These are phyloP conservation scores for Tricholoma sp. DNA, from an alignment of 768 basidiomycete species.

Conservation along the genomic window DNA sequence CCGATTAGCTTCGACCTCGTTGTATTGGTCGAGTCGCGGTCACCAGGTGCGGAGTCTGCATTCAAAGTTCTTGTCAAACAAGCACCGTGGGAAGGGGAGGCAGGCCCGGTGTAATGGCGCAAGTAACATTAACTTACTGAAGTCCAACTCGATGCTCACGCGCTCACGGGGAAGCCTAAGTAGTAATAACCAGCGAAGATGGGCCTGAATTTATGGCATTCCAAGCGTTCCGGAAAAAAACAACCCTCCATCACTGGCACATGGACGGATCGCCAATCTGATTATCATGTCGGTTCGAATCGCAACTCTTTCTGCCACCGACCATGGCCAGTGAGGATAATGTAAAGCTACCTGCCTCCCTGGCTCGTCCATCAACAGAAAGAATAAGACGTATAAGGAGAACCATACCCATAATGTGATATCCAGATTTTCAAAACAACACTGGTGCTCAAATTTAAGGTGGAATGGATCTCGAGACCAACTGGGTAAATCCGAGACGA, in stretches of 20 bases:
- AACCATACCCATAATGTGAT: neutral
- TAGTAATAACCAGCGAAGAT: neutral
- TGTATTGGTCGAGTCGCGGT: neutral
- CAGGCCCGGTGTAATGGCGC: neutral
- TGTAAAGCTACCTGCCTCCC: neutral
- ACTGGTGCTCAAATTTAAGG: neutral
- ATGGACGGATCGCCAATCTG: neutral
- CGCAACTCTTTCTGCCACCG: neutral
- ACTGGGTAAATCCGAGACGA: neutral
- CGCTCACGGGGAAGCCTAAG: neutral
- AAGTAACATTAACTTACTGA: neutral
- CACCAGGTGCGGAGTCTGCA: neutral
- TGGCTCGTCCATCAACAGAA: neutral
- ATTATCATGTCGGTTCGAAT: neutral
- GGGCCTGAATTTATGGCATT: neutral
- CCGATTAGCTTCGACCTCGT: neutral
- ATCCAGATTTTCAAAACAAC: neutral
- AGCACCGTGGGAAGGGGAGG: neutral
- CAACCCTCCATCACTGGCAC: neutral
- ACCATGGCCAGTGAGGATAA: neutral
- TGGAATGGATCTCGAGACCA: neutral
- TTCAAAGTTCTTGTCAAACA: neutral
- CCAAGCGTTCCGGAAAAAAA: neutral
- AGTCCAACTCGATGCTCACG: neutral
- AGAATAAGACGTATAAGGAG: neutral